Evolutionary conservation across 2,329 filamentous ascomycete species (phyloP), one percentile per base, ranked within the genome.

Genomic region (Pseudocercospora vitis): DNA sequence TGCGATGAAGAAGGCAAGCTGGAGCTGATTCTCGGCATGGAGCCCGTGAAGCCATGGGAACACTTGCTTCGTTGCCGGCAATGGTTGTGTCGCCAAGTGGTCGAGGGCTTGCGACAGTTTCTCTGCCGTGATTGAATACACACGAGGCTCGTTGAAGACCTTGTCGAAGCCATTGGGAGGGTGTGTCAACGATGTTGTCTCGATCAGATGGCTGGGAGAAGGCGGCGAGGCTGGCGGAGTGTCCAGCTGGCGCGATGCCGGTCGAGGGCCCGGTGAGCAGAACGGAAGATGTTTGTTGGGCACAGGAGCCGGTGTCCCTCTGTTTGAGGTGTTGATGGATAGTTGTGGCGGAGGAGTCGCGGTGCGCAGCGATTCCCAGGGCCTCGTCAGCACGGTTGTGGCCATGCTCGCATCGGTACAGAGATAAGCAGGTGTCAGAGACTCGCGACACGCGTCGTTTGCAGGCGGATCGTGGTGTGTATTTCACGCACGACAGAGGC

Each of bases 41-140:
- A 97, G 76, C 19, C 94, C 94, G 73, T 99, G 94, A 19, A 96
- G 78, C 94, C 94, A 99, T 2, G 94, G 94, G 66, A 97, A 99
- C 57, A 97, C 89, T 56, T 85, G 80, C n/a, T 86, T 82, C 0
- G 94, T 85, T 52, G 92, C 85, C 5, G 94, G 92, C 19, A 97
- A 78, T 1, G 91, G 87, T 66, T 95, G 90, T 2, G 84, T 81
- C 2, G 92, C 82, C 55, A 84, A 76, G 65, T 91, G 83, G 60
- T 95, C 84, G 28, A 97, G 68, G 1, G 92, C 90, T 40, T 83
- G 78, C 8, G 84, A 83, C 37, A 96, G 78, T 23, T 82, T 81
- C 33, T 78, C 75, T 24, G 87, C 83, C 66, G 84, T 81, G 62
- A 97, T 84, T 37, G 85, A 82, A 71, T 89, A 96, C 21, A 96